Percentiles rank a stretch among this genome's conserved stretches.
Evolutionary conservation across 1,139 yeast genomes (phyloP).

Genomic region (Waltiozyma solani): DNA sequence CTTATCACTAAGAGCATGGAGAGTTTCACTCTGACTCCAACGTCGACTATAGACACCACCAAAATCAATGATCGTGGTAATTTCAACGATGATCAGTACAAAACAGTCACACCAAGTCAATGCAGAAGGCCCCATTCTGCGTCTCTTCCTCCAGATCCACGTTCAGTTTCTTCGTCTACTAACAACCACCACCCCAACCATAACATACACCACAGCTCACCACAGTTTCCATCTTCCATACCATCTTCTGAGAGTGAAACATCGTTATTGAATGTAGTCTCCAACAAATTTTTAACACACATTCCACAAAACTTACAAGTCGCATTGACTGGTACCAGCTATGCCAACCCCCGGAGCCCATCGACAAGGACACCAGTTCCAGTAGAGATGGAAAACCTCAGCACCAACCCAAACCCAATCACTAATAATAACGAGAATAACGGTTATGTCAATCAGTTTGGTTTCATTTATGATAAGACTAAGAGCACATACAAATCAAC

Average conservation of each 20-base stretch:
- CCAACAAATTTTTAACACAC: constrained; percentile 17
- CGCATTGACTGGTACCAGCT: constrained; percentile 6
- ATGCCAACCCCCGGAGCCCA: not conserved
- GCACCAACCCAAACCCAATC: constrained; percentile 26
- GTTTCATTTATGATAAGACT: constrained; percentile 30
- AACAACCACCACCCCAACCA: not conserved
- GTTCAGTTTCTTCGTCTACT: not conserved
- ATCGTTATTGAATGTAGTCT: constrained; percentile 13
- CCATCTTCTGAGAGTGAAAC: not conserved
- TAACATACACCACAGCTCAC: too few species aligned
- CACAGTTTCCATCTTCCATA: too few species aligned
- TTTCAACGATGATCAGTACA: constrained; percentile 1
- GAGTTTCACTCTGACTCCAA: not conserved
- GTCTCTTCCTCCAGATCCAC: constrained; percentile 10
- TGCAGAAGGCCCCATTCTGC: constrained; percentile 10
- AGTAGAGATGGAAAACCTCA: constrained; percentile 36
- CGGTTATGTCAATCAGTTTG: constrained; percentile 37
- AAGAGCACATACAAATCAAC: constrained; percentile 4
- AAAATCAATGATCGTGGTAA: too few species aligned
- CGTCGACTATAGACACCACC: too few species aligned
- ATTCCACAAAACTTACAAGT: constrained; percentile 18
- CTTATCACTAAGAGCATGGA: not conserved
- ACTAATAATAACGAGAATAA: constrained; percentile 16
- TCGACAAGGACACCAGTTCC: constrained; percentile 23
- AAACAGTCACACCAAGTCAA: constrained; percentile 4